Evolutionary conservation across 306 rosid species (phyloP).

Genomic region (Glycyrrhiza uralensis): DNA sequence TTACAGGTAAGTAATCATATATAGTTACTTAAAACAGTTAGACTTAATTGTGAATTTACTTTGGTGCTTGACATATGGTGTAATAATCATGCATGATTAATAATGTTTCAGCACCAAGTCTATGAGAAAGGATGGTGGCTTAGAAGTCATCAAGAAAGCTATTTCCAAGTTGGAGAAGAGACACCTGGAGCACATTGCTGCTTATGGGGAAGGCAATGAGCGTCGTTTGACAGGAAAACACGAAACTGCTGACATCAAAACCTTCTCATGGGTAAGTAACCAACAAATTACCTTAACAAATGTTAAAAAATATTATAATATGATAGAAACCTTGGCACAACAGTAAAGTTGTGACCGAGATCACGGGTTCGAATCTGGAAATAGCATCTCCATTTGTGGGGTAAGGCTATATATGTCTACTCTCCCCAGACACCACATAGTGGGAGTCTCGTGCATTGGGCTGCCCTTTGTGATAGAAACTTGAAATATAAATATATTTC

Average conservation of each 20-base stretch:
- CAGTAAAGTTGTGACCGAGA: too few relatives aligned
- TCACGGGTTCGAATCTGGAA: too few relatives aligned
- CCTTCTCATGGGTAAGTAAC: constrained; percentile 71
- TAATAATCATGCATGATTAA: neutral
- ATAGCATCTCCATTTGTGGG: too few relatives aligned
- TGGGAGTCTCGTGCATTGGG: too few relatives aligned
- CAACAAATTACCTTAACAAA: neutral
- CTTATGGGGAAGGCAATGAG: constrained; percentile 93
- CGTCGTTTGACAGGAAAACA: constrained; percentile 85
- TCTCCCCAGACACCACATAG: too few relatives aligned
- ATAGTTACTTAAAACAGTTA: neutral
- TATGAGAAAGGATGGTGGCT: constrained; percentile 77
- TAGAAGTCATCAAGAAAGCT: constrained; percentile 67
- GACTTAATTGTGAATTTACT: neutral
- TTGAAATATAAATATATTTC: too few relatives aligned
- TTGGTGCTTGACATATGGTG: neutral
- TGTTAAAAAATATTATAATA: too few relatives aligned
- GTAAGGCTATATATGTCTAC: too few relatives aligned
- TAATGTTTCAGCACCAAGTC: constrained; percentile 64
- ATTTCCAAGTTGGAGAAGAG: constrained; percentile 63
- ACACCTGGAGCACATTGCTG: constrained; percentile 86
- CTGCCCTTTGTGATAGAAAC: too few relatives aligned
- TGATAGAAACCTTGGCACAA: too few relatives aligned
- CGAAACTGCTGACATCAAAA: constrained; percentile 75
- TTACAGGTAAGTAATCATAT: constrained; percentile 78